Percentiles rank a stretch among this genome's conserved stretches.
Conservation (phyloP, 352 stramenopile species). For the Plasmopara muralis region DNA sequence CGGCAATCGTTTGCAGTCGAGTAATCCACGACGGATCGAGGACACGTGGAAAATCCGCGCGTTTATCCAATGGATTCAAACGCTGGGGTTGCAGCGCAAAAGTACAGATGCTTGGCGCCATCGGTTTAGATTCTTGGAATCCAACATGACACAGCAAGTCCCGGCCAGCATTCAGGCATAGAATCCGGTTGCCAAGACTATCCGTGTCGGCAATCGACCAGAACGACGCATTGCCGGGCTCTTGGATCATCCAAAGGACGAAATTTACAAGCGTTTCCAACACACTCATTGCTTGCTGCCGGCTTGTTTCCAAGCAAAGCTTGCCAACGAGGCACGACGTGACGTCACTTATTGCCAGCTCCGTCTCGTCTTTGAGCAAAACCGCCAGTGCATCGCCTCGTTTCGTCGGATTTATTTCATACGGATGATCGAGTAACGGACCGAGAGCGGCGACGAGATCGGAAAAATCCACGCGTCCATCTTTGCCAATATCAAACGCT, state of each 20-base stretch:
- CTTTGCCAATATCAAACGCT: slow-evolving; percentile 45
- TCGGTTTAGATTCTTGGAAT: slow-evolving; percentile 15
- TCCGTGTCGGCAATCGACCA: slow-evolving; percentile 26
- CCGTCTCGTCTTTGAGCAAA: not conserved
- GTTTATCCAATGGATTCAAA: slow-evolving; percentile 32
- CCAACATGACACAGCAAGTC: slow-evolving; percentile 34
- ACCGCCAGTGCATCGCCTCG: slow-evolving; percentile 4
- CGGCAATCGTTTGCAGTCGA: slow-evolving; percentile 31
- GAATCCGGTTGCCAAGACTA: slow-evolving; percentile 18
- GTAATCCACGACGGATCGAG: slow-evolving; percentile 27
- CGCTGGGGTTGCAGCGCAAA: slow-evolving; percentile 26
- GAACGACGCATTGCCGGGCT: slow-evolving; percentile 31
- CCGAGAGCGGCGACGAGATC: slow-evolving; percentile 57
- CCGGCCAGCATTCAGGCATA: slow-evolving; percentile 21
- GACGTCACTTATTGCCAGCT: slow-evolving; percentile 36
- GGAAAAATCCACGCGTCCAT: slow-evolving; percentile 39
- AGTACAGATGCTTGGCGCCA: too few species aligned
- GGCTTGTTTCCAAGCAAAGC: slow-evolving; percentile 27
- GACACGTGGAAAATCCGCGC: slow-evolving; percentile 2
- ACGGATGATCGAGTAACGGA: slow-evolving; percentile 45
- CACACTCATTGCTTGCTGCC: slow-evolving; percentile 9
- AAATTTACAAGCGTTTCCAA: slow-evolving; percentile 29
- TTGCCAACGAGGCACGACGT: slow-evolving; percentile 34
- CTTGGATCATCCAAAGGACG: slow-evolving; percentile 31
- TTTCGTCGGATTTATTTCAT: slow-evolving; percentile 17